Conservation (phyloP, 2,329 filamentous ascomycete species). For the Aspergillus fischeri region DNA sequence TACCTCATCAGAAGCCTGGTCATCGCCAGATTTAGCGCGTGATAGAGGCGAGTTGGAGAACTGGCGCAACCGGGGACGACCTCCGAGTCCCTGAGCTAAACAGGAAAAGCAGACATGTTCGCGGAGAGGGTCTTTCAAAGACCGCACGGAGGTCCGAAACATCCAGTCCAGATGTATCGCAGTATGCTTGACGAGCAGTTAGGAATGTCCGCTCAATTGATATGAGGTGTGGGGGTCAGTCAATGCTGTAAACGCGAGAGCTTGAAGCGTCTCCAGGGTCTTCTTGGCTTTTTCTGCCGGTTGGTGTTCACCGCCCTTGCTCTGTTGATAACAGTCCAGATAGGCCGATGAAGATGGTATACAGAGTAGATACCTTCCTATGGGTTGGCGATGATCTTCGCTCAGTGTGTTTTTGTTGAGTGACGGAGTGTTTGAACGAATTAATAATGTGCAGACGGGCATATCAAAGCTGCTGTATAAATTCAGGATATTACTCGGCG, state of each 20-base stretch:
- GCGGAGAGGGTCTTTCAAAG: slow-evolving; percentile 31
- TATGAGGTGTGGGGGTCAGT: not conserved
- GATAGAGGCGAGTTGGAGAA: slow-evolving; percentile 21
- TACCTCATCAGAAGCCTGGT: not conserved
- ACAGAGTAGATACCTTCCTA: not conserved
- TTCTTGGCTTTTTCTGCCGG: slow-evolving; percentile 14
- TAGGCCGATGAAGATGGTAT: not conserved
- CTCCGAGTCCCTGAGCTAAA: slow-evolving; percentile 22
- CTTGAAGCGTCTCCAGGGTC: not conserved
- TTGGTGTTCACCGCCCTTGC: slow-evolving; percentile 9
- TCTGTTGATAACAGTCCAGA: not conserved
- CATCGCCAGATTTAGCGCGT: slow-evolving; percentile 9
- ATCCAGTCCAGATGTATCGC: slow-evolving; percentile 23
- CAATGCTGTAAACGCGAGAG: not conserved
- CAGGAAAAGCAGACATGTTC: slow-evolving; percentile 35
- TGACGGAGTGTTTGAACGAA: not conserved
- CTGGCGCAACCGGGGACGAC: slow-evolving; percentile 20
- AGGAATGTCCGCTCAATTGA: not conserved
- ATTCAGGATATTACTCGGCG: not conserved
- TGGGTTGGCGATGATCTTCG: not conserved
- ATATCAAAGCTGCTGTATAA: not conserved
- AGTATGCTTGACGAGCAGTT: not conserved
- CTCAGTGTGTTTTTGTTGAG: not conserved
- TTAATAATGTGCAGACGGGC: not conserved
- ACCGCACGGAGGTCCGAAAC: slow-evolving; percentile 36